Conservation (phyloP, 768 basidiomycete species). For the Mycena venus region DNA sequence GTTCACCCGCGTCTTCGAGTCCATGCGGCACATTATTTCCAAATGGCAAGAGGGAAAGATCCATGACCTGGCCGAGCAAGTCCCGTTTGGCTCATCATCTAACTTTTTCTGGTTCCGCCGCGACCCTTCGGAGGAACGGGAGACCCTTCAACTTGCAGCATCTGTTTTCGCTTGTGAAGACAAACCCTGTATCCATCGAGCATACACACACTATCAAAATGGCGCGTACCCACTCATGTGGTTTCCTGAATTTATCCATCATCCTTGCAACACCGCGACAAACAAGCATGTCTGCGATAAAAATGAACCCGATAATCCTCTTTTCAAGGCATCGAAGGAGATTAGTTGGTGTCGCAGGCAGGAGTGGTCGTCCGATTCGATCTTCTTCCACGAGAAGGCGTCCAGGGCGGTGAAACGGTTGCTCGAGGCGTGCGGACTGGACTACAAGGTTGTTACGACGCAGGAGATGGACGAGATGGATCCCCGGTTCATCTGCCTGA, state of each 20-base stretch:
- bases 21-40: constrained; percentile 1
- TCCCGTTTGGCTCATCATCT: background rate
- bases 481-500: constrained; percentile 50
- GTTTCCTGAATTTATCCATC: constrained; percentile 51
- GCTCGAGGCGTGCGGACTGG: constrained; percentile 46
- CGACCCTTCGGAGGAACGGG: background rate
- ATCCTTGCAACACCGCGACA: constrained; percentile 44
- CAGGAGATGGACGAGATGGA: constrained; percentile 45
- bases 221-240: constrained; percentile 40
- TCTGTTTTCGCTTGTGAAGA: constrained; percentile 47
- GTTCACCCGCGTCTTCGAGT: constrained; percentile 25
- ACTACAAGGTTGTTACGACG: constrained; percentile 38
- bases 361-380: constrained; percentile 38
- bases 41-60: constrained; percentile 19
- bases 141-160: constrained; percentile 34
- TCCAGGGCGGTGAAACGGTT: constrained; percentile 44
- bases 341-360: constrained; percentile 27
- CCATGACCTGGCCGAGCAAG: background rate
- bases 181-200: background rate
- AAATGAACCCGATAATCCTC: constrained; percentile 23
- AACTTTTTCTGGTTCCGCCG: background rate
- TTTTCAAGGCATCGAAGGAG: constrained; percentile 27
- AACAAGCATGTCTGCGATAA: constrained; percentile 1
- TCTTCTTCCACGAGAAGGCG: constrained; percentile 48
- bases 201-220: constrained; percentile 6